Evolutionary conservation across 2,329 filamentous ascomycete species (phyloP), one percentile per base, ranked within the genome.

Genomic region (Venturia effusa): DNA sequence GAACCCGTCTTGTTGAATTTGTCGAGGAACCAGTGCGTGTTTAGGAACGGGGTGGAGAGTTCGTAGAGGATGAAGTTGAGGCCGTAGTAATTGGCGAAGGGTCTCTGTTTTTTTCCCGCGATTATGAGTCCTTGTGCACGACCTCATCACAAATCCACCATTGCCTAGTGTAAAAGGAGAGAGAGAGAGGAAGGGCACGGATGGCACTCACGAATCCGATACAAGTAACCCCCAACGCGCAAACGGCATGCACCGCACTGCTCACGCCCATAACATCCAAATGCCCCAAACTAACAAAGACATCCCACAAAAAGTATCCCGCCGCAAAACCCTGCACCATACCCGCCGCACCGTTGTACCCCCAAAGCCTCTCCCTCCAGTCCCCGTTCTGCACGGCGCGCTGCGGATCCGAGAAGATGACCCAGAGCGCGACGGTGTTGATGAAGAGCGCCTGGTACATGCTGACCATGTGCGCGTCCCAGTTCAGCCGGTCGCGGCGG

Each of bases 11-110:
- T 86, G 70, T 85, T 83, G 65, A 93, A 79, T 78, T 95, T 95
- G 76, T 95, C 90, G 76, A 89, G 90, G 79, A 94, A 94, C 90
- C 90, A 95, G 79, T 95, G 90, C 72, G 93, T 83, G 73, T 95
- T 95, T 65, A 94, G 81, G 75, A 94, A 92, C 8, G 90, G 89
- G 4, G 88, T 89, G 32, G 89, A 92, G 45, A 95, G 83, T 75
- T 95, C 90, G 83, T 92, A 95, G 65, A 94, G 86, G 70, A 95
- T 90, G 75, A 95, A 95, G 66, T 85, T 84, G 64, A 83, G 83
- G 64, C 84, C 88, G 75, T 94, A 95, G 78, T 87, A 92, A 78
- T 93, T 92, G 67, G 92, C 81, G 71, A 93, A 92, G 1, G 90
- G 90, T 66, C 89, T 82, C 90, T 94, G 71, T 61, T 7, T 15